phyloP scores from a whole-genome alignment of 257 asterid species.

The Cruciata laevipes region DNA sequence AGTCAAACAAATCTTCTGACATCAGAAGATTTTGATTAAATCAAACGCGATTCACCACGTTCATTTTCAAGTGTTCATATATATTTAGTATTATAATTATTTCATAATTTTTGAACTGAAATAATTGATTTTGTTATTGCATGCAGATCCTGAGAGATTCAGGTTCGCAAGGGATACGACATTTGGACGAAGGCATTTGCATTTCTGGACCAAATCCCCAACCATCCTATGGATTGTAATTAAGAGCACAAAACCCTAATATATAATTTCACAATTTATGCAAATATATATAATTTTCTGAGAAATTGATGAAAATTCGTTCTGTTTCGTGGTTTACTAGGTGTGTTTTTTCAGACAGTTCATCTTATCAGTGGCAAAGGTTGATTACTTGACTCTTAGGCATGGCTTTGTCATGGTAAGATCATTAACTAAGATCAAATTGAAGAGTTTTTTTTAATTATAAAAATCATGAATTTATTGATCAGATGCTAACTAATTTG shows the following conservation, averaged over 20 bases:
- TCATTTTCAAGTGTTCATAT: neutral
- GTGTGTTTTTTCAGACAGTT: conserved; percentile 86
- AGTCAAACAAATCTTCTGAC: neutral
- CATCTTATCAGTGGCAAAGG: conserved; percentile 68
- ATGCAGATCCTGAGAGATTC: conserved; percentile 30
- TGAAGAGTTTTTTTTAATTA: neutral
- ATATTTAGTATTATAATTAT: too few relatives aligned
- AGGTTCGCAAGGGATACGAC: conserved; percentile 29
- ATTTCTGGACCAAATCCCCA: conserved; percentile 22
- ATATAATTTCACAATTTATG: neutral
- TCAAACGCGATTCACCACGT: neutral
- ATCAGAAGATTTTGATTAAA: too few relatives aligned
- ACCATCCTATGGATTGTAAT: conserved; percentile 28
- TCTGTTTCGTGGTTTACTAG: conserved; percentile 19
- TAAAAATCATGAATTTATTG: neutral
- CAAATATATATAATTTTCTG: too few relatives aligned
- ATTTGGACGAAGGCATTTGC: conserved; percentile 29
- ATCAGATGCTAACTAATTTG: conserved; percentile 19
- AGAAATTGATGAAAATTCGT: neutral
- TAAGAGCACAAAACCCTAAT: conserved; percentile 1
- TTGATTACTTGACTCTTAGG: conserved; percentile 71
- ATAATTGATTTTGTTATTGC: neutral
- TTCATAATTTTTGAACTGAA: neutral
- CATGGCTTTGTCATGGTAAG: conserved; percentile 81
- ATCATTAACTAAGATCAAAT: neutral